Base-by-base conservation (phyloP, 2,329 filamentous ascomycete genomes). In the Xylariaceae sp. region DNA sequence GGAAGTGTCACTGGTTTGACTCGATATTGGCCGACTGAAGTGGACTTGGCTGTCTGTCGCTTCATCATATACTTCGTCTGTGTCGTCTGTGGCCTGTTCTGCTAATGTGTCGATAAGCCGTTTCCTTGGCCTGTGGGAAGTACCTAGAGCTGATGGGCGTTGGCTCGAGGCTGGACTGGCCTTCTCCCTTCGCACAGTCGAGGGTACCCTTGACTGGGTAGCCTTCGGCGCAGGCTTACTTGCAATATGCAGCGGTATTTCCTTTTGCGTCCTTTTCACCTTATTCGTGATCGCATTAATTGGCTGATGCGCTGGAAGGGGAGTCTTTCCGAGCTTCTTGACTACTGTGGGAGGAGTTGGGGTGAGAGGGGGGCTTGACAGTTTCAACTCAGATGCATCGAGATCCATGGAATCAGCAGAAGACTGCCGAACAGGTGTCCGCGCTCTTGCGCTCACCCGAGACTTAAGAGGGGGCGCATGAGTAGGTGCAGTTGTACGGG, bases 361-460 rank as follows among this genome's bases (percentile, higher is more conserved):
- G 9, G 59, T 62, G 1, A 44, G 54, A 11, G 60, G 60, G 4
- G 60, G 59, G 30, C 59, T 63, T 9, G 60, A 63, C 36, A 58
- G 26, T 26, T 46, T 53, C 4, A 52, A 35, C 35, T 47, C 48
- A 22, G 37, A 30, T 7, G 32, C 26, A 24, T 58, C 53, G 8
- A 51, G 36, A 34, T 56, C 53, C 44, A 55, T 55, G 16, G 41
- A 38, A 34, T 56, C 50, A 12, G 51, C 41, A 9, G 54, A 47
- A 28, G 29, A 17, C n/a, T 47, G 41, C 28, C 34, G 52, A 32
- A 38, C 24, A 19, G 39, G 46, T 22, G 44, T 35, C 35, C 47
- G 49, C 24, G 49, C 46, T 30, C 37, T 50, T 8, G 49, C 45
- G 30, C 35, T 49, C 7, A 40, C 24, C 17, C 29, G 22, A n/a